Base-by-base conservation (phyloP, 2,329 filamentous ascomycete species). In the Nemania sp. region DNA sequence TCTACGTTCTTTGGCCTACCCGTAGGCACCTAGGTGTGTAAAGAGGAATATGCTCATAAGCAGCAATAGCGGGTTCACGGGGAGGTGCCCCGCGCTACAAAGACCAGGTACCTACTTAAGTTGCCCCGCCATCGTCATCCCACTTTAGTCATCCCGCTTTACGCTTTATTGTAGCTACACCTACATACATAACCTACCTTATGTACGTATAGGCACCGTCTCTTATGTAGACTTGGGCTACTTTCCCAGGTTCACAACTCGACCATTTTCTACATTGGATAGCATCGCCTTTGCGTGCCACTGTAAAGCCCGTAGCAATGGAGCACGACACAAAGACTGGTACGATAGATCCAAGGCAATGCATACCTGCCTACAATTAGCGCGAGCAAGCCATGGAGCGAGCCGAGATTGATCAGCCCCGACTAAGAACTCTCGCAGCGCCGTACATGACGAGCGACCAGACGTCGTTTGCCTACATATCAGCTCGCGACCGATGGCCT, bases 401-500 rank as follows among this genome's bases (percentile, higher is more conserved):
- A 41, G 35, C 35, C 5, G 24, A 6, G 3, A 18, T 27, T 35
- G 18, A 35, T 35, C n/a, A n/a, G n/a, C n/a, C 10, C 1, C 52
- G 13, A 54, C 49, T 27, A 52, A 52, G 7, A 26, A 13, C 27
- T 20, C 35, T 49, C 27, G 13, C 35, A 97, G 93, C 91, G 54
- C 89, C 89, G 69, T 97, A 91, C 79, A 86, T 85, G 74, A 98
- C 94, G 43, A 89, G 87, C 75, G 94, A 98, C 83, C 88, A 88
- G 76, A 92, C 86, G 49, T 98, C 94, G 55, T 98, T 98, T 79
- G 96, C 92, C 60, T 93, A 90, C 80, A 85, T 90, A 68, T 97
- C 96, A 8, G 95, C 93, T 38, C 87, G 91, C 76, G 91, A 94
- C 73, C 87, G 96, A 79, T 99, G 95, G 96, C 96, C 96, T 18